Conservation (phyloP, 495 filamentous ascomycete genomes). For the Neurospora terricola region DNA sequence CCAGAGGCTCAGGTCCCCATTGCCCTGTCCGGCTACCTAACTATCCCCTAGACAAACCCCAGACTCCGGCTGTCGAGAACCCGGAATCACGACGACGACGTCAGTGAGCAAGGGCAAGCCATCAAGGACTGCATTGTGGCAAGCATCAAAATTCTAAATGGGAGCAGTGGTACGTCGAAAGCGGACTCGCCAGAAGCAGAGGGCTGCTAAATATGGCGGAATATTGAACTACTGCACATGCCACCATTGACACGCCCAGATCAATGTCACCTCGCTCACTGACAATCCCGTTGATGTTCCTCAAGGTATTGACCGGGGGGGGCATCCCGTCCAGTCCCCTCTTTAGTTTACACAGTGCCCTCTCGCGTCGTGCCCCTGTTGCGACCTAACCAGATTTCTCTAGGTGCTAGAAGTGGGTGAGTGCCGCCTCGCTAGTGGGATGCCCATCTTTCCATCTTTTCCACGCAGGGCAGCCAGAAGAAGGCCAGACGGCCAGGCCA, state of each 20-base stretch:
- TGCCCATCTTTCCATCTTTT: constrained; percentile 22
- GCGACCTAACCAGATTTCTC: not conserved
- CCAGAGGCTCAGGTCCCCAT: not conserved
- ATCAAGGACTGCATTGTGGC: not conserved
- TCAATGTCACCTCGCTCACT: constrained; percentile 12
- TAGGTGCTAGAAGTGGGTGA: not conserved
- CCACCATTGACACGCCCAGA: constrained; percentile 18
- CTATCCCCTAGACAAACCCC: not conserved
- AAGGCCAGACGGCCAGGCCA: not conserved
- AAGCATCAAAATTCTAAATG: not conserved
- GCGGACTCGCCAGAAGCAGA: constrained; percentile 7
- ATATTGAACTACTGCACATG: constrained; percentile 20
- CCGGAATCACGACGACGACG: not conserved
- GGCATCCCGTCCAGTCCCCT: constrained; percentile 7
- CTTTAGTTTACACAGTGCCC: constrained; percentile 1
- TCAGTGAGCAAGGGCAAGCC: not conserved
- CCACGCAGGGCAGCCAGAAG: constrained; percentile 3
- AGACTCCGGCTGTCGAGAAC: not conserved
- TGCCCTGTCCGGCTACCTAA: not conserved
- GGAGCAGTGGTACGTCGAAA: constrained; percentile 11
- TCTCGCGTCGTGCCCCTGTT: not conserved
- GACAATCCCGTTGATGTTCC: constrained; percentile 11
- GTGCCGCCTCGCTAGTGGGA: constrained; percentile 16
- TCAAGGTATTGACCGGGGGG: constrained; percentile 15
- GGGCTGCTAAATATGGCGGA: constrained; percentile 29